Evolutionary conservation across 345 rosid genomes (phyloP), one percentile per base, ranked within the genome.

Genomic region (Aquilaria yunnanensis): DNA sequence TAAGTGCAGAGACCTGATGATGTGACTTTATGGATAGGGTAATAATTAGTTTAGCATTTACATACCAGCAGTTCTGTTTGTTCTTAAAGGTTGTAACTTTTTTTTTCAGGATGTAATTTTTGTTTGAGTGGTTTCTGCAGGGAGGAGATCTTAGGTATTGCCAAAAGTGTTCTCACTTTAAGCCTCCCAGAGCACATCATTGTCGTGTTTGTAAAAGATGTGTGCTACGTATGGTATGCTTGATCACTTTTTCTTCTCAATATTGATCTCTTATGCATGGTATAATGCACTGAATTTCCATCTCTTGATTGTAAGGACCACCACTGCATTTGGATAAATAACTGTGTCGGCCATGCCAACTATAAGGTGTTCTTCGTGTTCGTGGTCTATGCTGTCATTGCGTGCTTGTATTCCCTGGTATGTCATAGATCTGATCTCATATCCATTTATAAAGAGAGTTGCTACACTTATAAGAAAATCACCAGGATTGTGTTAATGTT

Each of bases 141-240:
- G 96, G 96, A 68, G 96, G 95, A 67, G 95, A 89, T 72, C 79
- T 92, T 78, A 82, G 98, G 70, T 87, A 76, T 76, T 92, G 98
- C 69, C 96, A 87, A 75, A 92, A 92, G 77, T 92, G 98, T 70
- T 82, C 90, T 56, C 87, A 77, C 65, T 77, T 66, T 74, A 92
- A 92, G 70, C 96, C 98, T 70, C 92, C 98, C 1, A 90, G 98
- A 65, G 95, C 98, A 12, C 98, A 92, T 73, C 98, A 92, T 67
- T 92, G 96, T 41, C 95, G 98, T 59, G 81, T 89, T 73, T 92
- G 98, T 78, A 87, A 77, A 82, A 80, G 95, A 86, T 92, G 98
- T 68, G 95, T 92, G 43, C 66, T 92, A 54, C 80, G 86, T 71
- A 92, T 92, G 98, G 98, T 92, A 85, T 61, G 76, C 57, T 32